phyloP scores from a whole-genome alignment of 441 rosid genomes.

The Adansonia rubrostipa region DNA sequence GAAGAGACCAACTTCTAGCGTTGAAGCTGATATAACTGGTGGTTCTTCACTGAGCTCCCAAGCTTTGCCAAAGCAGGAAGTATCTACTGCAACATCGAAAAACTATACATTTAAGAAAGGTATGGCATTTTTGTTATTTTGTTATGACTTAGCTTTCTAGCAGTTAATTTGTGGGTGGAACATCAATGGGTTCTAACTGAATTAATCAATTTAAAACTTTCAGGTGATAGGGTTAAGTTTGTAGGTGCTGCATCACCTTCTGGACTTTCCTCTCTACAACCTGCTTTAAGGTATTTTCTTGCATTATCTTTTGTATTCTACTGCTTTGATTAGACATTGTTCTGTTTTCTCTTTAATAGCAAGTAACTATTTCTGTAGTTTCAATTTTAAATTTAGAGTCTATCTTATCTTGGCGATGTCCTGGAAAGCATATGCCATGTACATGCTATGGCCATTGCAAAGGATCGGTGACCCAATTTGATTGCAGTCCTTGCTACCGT shows the following conservation, averaged over 20 bases:
- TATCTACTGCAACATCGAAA: constrained; percentile 93
- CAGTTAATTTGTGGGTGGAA: constrained; percentile 14
- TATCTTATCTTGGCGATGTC: not conserved
- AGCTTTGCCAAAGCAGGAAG: constrained; percentile 82
- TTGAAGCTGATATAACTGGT: constrained; percentile 91
- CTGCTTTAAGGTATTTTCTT: constrained; percentile 51
- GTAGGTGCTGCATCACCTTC: constrained; percentile 51
- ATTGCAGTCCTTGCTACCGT: not conserved
- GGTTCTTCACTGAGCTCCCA: constrained; percentile 74
- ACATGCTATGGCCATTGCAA: no score
- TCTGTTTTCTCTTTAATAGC: constrained; percentile 9
- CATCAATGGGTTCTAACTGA: constrained; percentile 23
- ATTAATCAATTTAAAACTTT: constrained; percentile 30
- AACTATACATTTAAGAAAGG: constrained; percentile 82
- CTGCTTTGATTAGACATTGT: not conserved
- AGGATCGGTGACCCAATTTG: not conserved
- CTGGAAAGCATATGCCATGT: not conserved
- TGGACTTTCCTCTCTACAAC: constrained; percentile 56
- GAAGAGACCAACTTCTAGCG: constrained; percentile 87
- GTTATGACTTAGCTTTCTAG: not conserved
- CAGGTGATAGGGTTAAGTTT: constrained; percentile 94
- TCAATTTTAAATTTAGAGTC: no score
- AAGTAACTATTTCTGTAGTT: not conserved
- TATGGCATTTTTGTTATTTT: constrained; percentile 15
- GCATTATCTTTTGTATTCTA: not conserved